Conservation (phyloP, 768 basidiomycete species). For the Crassisporium funariophilum region DNA sequence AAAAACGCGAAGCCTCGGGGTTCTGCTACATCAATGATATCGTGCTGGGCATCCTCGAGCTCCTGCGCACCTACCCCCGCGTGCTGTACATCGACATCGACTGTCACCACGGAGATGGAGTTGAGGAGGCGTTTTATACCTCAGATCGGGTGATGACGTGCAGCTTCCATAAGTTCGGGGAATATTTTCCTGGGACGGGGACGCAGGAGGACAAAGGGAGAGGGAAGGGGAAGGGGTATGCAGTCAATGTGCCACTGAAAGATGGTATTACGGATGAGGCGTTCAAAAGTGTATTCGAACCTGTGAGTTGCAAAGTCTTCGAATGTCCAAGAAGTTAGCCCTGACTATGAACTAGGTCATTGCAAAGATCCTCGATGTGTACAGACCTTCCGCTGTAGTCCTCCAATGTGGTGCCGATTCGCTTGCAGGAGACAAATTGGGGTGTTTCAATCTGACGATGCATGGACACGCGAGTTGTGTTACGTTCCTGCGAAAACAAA, state of each 20-base stretch:
- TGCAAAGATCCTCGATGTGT: constrained; percentile 83
- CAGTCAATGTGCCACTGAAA: constrained; percentile 90
- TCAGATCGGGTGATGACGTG: constrained; percentile 97
- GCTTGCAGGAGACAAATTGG: constrained; percentile 91
- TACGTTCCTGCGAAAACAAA: constrained; percentile 78
- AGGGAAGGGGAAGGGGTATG: constrained; percentile 82
- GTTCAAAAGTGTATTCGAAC: constrained; percentile 88
- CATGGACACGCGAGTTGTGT: constrained; percentile 93
- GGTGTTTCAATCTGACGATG: constrained; percentile 96
- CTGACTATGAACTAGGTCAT: constrained; percentile 57
- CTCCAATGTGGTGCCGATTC: constrained; percentile 98
- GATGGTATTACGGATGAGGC: constrained; percentile 94
- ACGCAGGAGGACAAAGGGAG: constrained; percentile 85
- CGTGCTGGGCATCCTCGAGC: constrained; percentile 90
- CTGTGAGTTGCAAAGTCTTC: no score
- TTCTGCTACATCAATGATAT: constrained; percentile 99
- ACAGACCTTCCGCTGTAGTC: constrained; percentile 82
- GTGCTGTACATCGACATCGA: constrained; percentile 98
- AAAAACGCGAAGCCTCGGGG: constrained; percentile 96
- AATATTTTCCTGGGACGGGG: constrained; percentile 89
- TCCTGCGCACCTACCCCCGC: constrained; percentile 80
- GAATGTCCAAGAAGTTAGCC: no score
- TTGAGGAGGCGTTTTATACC: constrained; percentile 98
- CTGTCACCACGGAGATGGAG: constrained; percentile 98
- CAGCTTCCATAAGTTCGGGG: constrained; percentile 97